Conservation (phyloP, 2,329 filamentous ascomycete genomes). For the Conoideocrella luteorostrata region DNA sequence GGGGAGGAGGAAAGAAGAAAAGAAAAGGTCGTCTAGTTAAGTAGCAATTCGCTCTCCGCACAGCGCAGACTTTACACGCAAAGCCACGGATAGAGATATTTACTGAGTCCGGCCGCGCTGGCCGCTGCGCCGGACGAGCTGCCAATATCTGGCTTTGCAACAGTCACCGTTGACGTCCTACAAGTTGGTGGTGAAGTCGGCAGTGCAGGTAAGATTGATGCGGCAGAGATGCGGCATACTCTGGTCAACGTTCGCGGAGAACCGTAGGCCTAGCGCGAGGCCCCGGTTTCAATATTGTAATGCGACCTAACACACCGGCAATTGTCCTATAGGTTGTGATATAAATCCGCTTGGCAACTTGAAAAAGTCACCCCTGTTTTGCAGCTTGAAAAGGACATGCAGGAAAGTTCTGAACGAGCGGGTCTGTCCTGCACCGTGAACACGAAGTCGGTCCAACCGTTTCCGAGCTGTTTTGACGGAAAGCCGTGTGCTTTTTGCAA, state of each 20-base stretch:
- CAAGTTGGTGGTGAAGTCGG: not conserved
- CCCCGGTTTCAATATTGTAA: not conserved
- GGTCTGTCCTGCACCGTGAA: too few relatives aligned
- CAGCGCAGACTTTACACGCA: not conserved
- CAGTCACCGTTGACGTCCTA: not conserved
- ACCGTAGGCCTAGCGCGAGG: not conserved
- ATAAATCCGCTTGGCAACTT: too few relatives aligned
- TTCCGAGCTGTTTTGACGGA: too few relatives aligned
- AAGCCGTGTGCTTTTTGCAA: not conserved
- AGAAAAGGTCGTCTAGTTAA: too few relatives aligned
- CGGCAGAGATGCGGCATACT: conserved; percentile 6
- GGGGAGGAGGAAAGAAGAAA: too few relatives aligned
- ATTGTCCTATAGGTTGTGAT: not conserved
- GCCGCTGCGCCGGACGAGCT: conserved; percentile 5
- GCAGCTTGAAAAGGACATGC: too few relatives aligned
- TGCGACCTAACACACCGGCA: not conserved
- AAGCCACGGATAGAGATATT: not conserved
- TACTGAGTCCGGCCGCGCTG: conserved; percentile 6
- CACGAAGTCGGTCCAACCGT: too few relatives aligned
- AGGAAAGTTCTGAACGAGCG: too few relatives aligned
- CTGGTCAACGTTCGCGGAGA: not conserved
- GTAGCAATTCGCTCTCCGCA: not conserved
- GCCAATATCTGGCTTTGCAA: conserved; percentile 1
- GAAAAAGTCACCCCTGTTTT: too few relatives aligned
- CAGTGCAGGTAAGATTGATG: not conserved